A percentile compares a stretch with the other conserved stretches of the same genome.
Conservation (phyloP, 805 yeast genomes). For the Sungouiella blattae region DNA sequence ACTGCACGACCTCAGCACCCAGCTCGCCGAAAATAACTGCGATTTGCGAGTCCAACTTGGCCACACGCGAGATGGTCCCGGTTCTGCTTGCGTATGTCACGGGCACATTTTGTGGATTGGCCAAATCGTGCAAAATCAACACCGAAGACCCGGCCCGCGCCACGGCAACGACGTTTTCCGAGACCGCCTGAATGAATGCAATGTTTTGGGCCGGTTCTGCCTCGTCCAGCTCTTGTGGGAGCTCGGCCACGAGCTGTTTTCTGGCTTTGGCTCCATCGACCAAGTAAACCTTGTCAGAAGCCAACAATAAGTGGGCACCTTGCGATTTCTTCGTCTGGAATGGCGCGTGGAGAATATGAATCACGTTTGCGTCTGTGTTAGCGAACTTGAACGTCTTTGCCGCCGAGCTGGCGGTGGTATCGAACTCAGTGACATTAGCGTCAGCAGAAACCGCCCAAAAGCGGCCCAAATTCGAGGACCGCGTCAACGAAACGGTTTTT, state of each 20-base stretch:
- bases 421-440: constrained; percentile 16
- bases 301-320: constrained; percentile 17
- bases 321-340: constrained; percentile 12
- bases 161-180: neutral
- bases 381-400: constrained; percentile 17
- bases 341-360: constrained; percentile 19
- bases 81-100: neutral
- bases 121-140: constrained; percentile 98
- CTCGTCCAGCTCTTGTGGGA: constrained; percentile 27
- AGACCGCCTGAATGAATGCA: constrained; percentile 2
- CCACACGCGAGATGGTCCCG: neutral
- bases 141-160: constrained; percentile 84
- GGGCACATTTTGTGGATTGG: constrained; percentile 65
- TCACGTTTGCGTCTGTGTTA: constrained; percentile 18
- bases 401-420: constrained; percentile 25
- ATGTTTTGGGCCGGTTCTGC: neutral
- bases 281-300: constrained; percentile 27
- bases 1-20: constrained; percentile 28
- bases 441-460: constrained; percentile 23
- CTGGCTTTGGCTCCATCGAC: constrained; percentile 24
- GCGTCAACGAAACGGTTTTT: constrained; percentile 15
- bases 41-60: neutral
- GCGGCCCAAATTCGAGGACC: constrained; percentile 10
- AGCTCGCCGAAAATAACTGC: constrained; percentile 25
- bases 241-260: constrained; percentile 26